phyloP scores from a whole-genome alignment of 2,329 filamentous ascomycete species.

The Elsinoe batatas region DNA sequence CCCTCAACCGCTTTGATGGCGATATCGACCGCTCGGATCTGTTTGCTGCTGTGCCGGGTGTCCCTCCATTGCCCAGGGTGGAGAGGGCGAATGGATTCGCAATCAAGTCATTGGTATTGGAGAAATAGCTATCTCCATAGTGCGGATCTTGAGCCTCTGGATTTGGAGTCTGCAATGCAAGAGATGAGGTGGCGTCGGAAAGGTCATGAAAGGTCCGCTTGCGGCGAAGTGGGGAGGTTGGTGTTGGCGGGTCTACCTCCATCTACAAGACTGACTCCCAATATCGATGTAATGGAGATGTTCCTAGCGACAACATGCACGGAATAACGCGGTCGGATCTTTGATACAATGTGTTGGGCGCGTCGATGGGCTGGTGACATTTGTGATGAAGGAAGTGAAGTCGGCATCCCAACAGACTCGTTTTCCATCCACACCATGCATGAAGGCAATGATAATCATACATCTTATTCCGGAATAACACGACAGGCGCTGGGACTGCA shows the following conservation, averaged over 20 bases:
- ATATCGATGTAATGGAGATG: too few relatives aligned
- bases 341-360: too few relatives aligned
- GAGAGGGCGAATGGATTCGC: conserved; percentile 2
- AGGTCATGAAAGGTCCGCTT: conserved; percentile 10
- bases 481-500: too few relatives aligned
- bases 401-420: too few relatives aligned
- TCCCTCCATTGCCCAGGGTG: neutral
- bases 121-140: neutral
- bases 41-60: neutral
- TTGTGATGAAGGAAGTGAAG: too few relatives aligned
- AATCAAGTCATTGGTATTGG: neutral
- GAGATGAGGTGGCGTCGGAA: neutral
- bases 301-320: too few relatives aligned
- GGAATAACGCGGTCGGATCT: too few relatives aligned
- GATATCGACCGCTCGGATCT: neutral
- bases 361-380: too few relatives aligned
- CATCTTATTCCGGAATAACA: too few relatives aligned
- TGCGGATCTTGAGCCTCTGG: neutral
- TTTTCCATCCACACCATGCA: too few relatives aligned
- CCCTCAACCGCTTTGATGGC: conserved; percentile 1
- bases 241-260: conserved; percentile 9
- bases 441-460: too few relatives aligned
- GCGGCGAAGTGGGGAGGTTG: conserved; percentile 9
- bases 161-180: conserved; percentile 6
- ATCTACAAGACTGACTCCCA: neutral